These are phyloP conservation scores for Kappamyces sp. DNA, from an alignment of 192 early-diverging fungal genomes.

Conservation along the genomic window DNA sequence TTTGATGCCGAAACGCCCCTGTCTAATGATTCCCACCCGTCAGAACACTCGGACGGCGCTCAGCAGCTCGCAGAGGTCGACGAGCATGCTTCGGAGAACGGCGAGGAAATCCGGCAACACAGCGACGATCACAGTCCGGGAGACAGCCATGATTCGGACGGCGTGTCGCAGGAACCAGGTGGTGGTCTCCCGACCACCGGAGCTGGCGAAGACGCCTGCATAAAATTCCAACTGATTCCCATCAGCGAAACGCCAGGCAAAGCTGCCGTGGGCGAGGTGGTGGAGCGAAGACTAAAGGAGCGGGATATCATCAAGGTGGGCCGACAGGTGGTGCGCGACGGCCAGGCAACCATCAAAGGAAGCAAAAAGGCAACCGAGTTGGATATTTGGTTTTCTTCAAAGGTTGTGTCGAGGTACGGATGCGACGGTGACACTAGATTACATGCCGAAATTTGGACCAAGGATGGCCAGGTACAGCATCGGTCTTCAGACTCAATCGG, in stretches of 20 bases:
- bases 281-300: constrained; percentile 43
- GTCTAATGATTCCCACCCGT: too few relatives aligned
- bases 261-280: constrained; percentile 30
- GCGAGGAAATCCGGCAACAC: too few relatives aligned
- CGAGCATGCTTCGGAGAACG: too few relatives aligned
- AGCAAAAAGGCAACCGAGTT: constrained; percentile 25
- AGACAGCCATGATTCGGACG: too few relatives aligned
- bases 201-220: neutral
- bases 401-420: constrained; percentile 78
- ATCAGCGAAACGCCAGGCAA: constrained; percentile 30
- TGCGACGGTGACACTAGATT: constrained; percentile 3
- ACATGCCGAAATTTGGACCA: constrained; percentile 90
- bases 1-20: too few relatives aligned
- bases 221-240: constrained; percentile 38
- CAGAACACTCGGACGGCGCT: too few relatives aligned
- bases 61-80: too few relatives aligned
- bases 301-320: constrained; percentile 38
- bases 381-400: constrained; percentile 55
- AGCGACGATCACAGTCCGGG: too few relatives aligned
- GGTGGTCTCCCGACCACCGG: neutral
- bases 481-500: neutral
- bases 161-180: too few relatives aligned
- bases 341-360: constrained; percentile 29
- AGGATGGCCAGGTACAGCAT: constrained; percentile 50
- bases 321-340: constrained; percentile 41